Conservation (phyloP, 768 basidiomycete genomes). For the Naganishia antarctica region DNA sequence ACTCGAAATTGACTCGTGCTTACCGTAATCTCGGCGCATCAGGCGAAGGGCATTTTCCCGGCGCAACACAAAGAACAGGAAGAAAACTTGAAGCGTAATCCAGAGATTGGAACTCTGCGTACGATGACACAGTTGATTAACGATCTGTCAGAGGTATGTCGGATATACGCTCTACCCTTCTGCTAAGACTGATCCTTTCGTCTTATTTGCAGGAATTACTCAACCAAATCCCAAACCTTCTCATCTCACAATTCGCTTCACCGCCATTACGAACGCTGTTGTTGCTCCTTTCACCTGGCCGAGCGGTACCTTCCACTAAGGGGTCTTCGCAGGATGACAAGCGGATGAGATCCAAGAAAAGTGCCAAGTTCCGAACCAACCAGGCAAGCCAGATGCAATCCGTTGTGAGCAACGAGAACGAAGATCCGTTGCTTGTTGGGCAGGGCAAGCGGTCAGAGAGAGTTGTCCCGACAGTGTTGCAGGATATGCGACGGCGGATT, state of each 20-base stretch:
- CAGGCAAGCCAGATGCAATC: constrained; percentile 67
- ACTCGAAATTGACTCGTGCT: constrained; percentile 20
- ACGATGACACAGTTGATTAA: constrained; percentile 47
- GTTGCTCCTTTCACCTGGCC: constrained; percentile 64
- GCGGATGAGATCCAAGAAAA: constrained; percentile 74
- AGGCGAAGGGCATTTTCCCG: constrained; percentile 37
- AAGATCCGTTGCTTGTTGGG: constrained; percentile 34
- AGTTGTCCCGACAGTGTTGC: constrained; percentile 56
- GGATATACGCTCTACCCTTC: constrained; percentile 12
- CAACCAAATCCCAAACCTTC: constrained; percentile 59
- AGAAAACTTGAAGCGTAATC: constrained; percentile 19
- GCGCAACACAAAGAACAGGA: constrained; percentile 49
- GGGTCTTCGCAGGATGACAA: constrained; percentile 33
- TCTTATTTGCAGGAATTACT: constrained; percentile 61
- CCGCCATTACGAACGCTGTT: constrained; percentile 81
- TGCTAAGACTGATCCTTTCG: not conserved
- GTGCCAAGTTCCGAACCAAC: constrained; percentile 70
- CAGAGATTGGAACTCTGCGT: constrained; percentile 35
- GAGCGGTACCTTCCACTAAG: constrained; percentile 51
- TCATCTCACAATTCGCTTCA: constrained; percentile 83
- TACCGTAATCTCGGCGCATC: not conserved
- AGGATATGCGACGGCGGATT: constrained; percentile 56
- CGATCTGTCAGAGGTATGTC: constrained; percentile 24
- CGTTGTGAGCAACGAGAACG: constrained; percentile 55
- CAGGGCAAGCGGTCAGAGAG: constrained; percentile 38